Conservation (phyloP, 2,329 filamentous ascomycete genomes). For the Thelonectria olida region DNA sequence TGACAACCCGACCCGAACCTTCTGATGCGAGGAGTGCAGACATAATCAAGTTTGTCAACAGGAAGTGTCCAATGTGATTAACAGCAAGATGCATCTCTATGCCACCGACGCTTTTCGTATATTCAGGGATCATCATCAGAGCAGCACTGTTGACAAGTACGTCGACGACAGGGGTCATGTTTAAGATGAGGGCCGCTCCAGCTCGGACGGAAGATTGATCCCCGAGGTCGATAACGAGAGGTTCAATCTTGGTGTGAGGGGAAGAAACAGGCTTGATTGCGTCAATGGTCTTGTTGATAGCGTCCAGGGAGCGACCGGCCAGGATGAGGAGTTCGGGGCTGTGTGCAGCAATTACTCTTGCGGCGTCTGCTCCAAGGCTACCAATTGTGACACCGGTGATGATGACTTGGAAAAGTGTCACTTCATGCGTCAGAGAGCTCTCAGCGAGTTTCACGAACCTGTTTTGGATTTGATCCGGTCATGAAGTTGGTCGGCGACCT, state of each 20-base stretch:
- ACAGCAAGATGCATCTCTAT: neutral
- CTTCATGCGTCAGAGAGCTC: neutral
- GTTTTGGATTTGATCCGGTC: neutral
- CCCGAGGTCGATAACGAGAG: constrained; percentile 28
- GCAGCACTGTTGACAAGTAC: neutral
- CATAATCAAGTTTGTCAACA: neutral
- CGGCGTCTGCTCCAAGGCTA: constrained; percentile 46
- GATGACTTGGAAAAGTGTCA: constrained; percentile 22
- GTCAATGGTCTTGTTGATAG: constrained; percentile 22
- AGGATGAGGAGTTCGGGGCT: constrained; percentile 52
- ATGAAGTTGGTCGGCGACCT: neutral
- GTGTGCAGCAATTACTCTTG: constrained; percentile 46
- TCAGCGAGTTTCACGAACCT: neutral
- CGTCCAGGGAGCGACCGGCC: constrained; percentile 48
- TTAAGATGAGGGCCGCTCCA: neutral
- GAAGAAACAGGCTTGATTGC: neutral
- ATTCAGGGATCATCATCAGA: neutral
- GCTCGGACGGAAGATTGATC: neutral
- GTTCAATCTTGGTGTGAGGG: neutral
- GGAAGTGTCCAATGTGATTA: neutral
- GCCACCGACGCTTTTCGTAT: neutral
- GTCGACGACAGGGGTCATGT: neutral
- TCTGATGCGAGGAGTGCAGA: neutral
- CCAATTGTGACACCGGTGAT: constrained; percentile 50
- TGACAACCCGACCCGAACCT: neutral